phyloP scores from a whole-genome alignment of 345 rosid species.

The Jatropha curcas region DNA sequence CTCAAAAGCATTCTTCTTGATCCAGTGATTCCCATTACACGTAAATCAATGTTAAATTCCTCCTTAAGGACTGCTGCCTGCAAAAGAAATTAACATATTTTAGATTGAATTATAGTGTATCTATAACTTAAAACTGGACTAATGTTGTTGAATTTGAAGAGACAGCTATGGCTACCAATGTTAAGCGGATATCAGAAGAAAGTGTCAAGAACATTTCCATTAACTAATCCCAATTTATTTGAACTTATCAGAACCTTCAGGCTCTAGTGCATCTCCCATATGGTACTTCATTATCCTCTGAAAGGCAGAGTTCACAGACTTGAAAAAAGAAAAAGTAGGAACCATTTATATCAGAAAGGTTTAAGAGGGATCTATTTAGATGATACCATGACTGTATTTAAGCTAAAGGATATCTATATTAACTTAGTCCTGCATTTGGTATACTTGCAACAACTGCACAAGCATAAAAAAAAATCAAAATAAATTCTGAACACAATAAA shows the following conservation, averaged over 20 bases:
- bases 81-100: slow-evolving; percentile 23
- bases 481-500: neutral
- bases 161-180: neutral
- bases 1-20: slow-evolving; percentile 76
- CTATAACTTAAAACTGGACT: neutral
- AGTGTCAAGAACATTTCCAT: neutral
- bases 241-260: neutral
- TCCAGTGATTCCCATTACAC: slow-evolving; percentile 93
- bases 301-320: neutral
- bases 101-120: slow-evolving; percentile 9
- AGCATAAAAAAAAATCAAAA: neutral
- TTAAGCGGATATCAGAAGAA: neutral
- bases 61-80: slow-evolving; percentile 94
- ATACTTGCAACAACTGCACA: neutral
- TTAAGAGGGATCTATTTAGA: neutral
- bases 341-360: neutral
- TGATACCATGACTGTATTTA: neutral
- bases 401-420: neutral
- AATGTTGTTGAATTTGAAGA: neutral
- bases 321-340: neutral
- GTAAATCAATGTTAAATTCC: slow-evolving; percentile 93
- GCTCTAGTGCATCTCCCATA: neutral
- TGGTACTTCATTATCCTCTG: neutral
- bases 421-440: no score
- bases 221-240: neutral